A percentile compares a stretch with the other conserved stretches of the same genome.
Conservation (phyloP, 805 yeast species). For the Candida pseudoglaebosa region DNA sequence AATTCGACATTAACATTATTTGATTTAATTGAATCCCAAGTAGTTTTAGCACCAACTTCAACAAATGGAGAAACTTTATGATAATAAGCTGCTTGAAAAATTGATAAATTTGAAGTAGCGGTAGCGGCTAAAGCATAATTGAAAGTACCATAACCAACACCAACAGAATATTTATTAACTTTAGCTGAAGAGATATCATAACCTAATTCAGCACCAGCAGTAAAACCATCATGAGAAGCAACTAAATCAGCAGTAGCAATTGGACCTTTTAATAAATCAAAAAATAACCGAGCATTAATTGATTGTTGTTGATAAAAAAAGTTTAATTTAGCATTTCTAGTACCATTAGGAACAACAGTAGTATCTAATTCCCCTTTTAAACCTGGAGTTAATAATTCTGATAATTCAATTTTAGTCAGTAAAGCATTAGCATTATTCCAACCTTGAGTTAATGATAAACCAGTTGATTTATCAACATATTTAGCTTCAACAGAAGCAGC, state of each 20-base stretch:
- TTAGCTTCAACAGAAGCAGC: conserved; percentile 89
- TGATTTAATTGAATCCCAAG: conserved; percentile 83
- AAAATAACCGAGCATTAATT: conserved; percentile 90
- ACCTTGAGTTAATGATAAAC: conserved; percentile 92
- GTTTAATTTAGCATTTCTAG: conserved; percentile 85
- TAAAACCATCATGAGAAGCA: conserved; percentile 92
- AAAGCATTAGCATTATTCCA: conserved; percentile 94
- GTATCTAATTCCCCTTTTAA: conserved; percentile 90
- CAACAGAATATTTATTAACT: conserved; percentile 90
- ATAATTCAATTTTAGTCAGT: conserved; percentile 89
- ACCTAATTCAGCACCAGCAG: conserved; percentile 95
- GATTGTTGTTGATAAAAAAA: conserved; percentile 89
- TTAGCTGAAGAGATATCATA: conserved; percentile 92
- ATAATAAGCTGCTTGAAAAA: conserved; percentile 94
- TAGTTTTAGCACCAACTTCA: conserved; percentile 98
- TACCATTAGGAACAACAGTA: conserved; percentile 77
- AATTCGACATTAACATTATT: conserved; percentile 89
- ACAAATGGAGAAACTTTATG: conserved; percentile 88
- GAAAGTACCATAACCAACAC: conserved; percentile 88
- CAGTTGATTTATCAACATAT: conserved; percentile 88
- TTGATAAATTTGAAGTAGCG: conserved; percentile 80
- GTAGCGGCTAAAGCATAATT: conserved; percentile 81
- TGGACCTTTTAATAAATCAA: conserved; percentile 94
- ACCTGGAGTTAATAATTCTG: conserved; percentile 91
- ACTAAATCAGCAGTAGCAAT: conserved; percentile 92